A percentile compares a stretch with the other conserved stretches of the same genome.
Evolutionary conservation across 805 yeast genomes (phyloP).

Genomic region (Saccharomycopsis sp.): DNA sequence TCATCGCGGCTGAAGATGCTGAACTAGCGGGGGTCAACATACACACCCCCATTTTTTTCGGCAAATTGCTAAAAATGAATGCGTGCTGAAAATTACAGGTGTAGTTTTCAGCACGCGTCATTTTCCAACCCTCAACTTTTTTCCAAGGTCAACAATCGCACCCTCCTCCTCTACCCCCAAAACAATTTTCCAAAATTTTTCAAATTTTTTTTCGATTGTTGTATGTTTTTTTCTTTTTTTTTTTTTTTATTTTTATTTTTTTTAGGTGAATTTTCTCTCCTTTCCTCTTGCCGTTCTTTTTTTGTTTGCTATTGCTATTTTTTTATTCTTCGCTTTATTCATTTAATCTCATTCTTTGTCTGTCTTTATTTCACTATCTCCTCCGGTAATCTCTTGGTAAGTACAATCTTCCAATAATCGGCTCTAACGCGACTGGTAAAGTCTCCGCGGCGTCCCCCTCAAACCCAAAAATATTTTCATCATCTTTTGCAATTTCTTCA

Average conservation of each 20-base stretch:
- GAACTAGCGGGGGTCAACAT: no score
- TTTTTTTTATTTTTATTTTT: no score
- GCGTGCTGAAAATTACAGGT: no score
- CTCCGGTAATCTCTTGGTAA: conserved; percentile 5
- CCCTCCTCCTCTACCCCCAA: no score
- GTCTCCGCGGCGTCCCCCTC: conserved; percentile 72
- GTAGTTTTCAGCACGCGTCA: no score
- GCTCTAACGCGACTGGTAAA: conserved; percentile 61
- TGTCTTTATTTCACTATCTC: neutral
- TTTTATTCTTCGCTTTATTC: neutral
- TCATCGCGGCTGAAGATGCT: conserved; percentile 1
- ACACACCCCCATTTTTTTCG: no score
- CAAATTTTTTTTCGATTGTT: no score
- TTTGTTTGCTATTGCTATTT: neutral
- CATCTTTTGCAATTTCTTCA: conserved; percentile 35
- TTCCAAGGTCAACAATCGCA: no score
- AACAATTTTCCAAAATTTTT: conserved; percentile 28
- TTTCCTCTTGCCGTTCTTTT: neutral
- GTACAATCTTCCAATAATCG: conserved; percentile 32
- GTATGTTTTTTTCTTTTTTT: no score
- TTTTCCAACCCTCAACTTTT: no score
- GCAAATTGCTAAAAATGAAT: no score
- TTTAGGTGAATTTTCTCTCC: no score
- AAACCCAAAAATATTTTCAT: conserved; percentile 56
- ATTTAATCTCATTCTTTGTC: neutral